These are phyloP conservation scores for Globisporangium emineosum DNA, from an alignment of 352 stramenopile species.

Conservation along the genomic window DNA sequence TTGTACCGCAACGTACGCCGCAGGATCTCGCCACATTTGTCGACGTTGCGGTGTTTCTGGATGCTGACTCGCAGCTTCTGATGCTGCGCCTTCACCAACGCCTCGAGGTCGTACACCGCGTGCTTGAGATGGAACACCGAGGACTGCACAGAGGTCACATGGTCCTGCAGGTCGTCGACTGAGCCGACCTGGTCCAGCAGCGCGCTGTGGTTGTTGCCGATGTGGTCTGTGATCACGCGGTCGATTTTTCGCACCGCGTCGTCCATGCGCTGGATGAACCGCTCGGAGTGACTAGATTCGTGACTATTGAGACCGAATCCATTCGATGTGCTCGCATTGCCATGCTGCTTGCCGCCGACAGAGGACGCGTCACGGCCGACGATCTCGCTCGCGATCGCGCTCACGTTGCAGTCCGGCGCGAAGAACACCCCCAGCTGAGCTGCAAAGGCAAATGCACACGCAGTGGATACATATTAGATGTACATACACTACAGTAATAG, in stretches of 20 bases:
- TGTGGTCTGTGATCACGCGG: slow-evolving; percentile 72
- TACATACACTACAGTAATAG: background rate
- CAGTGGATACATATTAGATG: slow-evolving; percentile 9
- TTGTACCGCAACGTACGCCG: slow-evolving; percentile 74
- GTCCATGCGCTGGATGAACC: slow-evolving; percentile 71
- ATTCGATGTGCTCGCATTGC: slow-evolving; percentile 19
- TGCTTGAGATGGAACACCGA: slow-evolving; percentile 67
- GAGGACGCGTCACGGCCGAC: slow-evolving; percentile 62
- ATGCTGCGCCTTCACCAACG: slow-evolving; percentile 51
- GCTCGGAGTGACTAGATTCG: slow-evolving; percentile 57
- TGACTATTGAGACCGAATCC: slow-evolving; percentile 14
- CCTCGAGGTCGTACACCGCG: slow-evolving; percentile 59
- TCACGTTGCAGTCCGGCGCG: slow-evolving; percentile 67
- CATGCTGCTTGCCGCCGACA: slow-evolving; percentile 20
- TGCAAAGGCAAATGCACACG: slow-evolving; percentile 17
- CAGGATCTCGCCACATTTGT: slow-evolving; percentile 72
- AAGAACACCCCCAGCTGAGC: slow-evolving; percentile 77
- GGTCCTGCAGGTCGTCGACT: slow-evolving; percentile 64
- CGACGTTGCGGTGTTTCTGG: slow-evolving; percentile 74
- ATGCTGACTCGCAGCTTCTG: slow-evolving; percentile 56
- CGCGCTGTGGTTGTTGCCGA: slow-evolving; percentile 68
- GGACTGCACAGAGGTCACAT: slow-evolving; percentile 53
- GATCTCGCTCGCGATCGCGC: slow-evolving; percentile 71
- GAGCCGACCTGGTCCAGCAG: slow-evolving; percentile 74
- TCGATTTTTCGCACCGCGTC: slow-evolving; percentile 70